Conservation (phyloP, 805 yeast genomes). For the Saturnispora mendoncae region DNA sequence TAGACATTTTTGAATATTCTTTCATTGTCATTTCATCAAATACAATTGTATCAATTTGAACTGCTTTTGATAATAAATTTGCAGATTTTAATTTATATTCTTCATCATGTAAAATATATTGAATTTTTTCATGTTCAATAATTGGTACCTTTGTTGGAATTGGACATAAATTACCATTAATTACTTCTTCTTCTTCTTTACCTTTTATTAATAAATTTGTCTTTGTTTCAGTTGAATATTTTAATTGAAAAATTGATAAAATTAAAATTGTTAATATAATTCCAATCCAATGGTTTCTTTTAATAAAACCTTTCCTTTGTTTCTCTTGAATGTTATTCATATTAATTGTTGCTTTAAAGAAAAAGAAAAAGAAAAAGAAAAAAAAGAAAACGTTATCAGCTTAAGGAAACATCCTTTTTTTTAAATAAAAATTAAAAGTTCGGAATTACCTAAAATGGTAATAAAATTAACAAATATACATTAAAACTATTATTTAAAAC, state of each 20-base stretch:
- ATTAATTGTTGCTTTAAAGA: background rate
- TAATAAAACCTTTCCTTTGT: no score
- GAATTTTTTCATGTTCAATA: conserved; percentile 12
- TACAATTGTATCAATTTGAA: conserved; percentile 44
- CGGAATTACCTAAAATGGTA: no score
- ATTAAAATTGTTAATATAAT: background rate
- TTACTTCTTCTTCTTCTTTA: no score
- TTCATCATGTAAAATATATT: conserved; percentile 28
- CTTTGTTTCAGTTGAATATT: no score
- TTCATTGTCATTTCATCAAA: conserved; percentile 16
- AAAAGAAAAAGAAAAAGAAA: background rate
- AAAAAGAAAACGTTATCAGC: no score
- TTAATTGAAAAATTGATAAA: background rate
- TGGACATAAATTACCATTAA: conserved; percentile 23
- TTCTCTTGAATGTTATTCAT: background rate
- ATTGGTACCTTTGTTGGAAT: conserved; percentile 19
- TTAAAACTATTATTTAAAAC: conserved; percentile 7
- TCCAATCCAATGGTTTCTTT: conserved; percentile 1
- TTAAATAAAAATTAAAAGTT: no score
- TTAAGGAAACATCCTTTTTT: no score
- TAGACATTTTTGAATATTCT: conserved; percentile 18
- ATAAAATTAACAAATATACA: background rate
- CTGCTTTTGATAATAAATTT: conserved; percentile 38
- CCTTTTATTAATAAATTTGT: no score
- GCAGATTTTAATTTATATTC: conserved; percentile 31